phyloP scores from a whole-genome alignment of 2,329 filamentous ascomycete species.

The Coniochaeta sp. region DNA sequence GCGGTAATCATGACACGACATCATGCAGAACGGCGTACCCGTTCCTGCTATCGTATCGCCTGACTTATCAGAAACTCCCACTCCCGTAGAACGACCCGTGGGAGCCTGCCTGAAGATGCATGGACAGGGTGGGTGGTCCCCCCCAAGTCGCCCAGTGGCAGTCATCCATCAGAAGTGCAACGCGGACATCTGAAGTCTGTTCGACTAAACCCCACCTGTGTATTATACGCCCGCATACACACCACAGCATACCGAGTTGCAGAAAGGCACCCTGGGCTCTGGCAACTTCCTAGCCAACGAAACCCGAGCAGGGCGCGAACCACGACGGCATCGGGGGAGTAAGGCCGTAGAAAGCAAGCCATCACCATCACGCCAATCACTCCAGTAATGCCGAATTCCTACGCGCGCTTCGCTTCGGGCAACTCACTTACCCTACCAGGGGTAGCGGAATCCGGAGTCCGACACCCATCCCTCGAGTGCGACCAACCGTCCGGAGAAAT shows the following conservation, averaged over 20 bases:
- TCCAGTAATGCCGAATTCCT: conserved; percentile 4
- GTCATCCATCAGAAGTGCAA: neutral
- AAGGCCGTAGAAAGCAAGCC: neutral
- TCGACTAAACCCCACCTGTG: neutral
- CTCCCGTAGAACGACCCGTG: neutral
- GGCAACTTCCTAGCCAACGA: neutral
- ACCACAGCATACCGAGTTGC: neutral
- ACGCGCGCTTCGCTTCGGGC: conserved; percentile 9
- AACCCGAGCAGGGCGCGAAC: neutral
- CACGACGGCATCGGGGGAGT: neutral
- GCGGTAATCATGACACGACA: neutral
- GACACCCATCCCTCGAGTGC: conserved; percentile 16
- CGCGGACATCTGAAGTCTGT: neutral
- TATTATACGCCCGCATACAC: neutral
- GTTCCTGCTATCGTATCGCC: neutral
- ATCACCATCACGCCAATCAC: conserved; percentile 4
- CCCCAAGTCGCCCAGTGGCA: neutral
- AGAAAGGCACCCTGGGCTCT: neutral
- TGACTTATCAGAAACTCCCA: neutral
- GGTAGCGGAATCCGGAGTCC: conserved; percentile 10
- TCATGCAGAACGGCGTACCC: neutral
- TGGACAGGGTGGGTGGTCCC: neutral
- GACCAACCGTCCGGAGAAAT: conserved; percentile 22
- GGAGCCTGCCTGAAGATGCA: neutral
- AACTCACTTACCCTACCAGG: conserved; percentile 10